Base-by-base conservation (phyloP, 2,329 filamentous ascomycete species). In the Chlorencoelia australis region DNA sequence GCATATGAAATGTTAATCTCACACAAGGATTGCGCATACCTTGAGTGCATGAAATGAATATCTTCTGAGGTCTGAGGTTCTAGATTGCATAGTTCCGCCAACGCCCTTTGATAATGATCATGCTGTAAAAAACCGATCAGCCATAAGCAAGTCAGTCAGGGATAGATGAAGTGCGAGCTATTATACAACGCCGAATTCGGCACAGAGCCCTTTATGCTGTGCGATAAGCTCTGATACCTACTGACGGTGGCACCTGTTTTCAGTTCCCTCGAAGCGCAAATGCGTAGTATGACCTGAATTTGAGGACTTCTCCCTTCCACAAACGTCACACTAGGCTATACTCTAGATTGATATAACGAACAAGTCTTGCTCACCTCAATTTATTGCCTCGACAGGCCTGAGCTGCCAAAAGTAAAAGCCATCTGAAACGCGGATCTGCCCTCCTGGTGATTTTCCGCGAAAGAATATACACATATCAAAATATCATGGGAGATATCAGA, bases 381-480 rank as follows among this genome's bases (percentile, higher is more conserved):
- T 14, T 30, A 15, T 16, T 30, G 27, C 9, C 27, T 30, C n/a
- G 27, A 30, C 16, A 30, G 21, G 14, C 19, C 9, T 25, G 19
- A 34, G 32, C 27, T 30, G 9, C 15, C 32, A 25, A 24, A 24
- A 7, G 21, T 7, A 24, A 24, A 24, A 24, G 21, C 21, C 21
- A 24, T 34, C 24, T 26, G 20, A 25, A 13, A 13, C 26, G 19
- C 19, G 20, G 19, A 25, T 25, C 21, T 8, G 15, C 16, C 13
- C 21, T 17, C 32, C 32, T 5, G 20, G 17, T 11, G 13, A 19
- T 26, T 34, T 34, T 34, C 32, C 32, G 4, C 32, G 32, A 14
- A 34, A 24, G 8, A 34, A 34, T 26, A 10, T 34, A 3, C 19
- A 25, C 5, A 24, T 34, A 24, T 6, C 19, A n/a, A 18, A 34